Evolutionary conservation across 768 basidiomycete species (phyloP).

Genomic region (Termitomyces sp.): DNA sequence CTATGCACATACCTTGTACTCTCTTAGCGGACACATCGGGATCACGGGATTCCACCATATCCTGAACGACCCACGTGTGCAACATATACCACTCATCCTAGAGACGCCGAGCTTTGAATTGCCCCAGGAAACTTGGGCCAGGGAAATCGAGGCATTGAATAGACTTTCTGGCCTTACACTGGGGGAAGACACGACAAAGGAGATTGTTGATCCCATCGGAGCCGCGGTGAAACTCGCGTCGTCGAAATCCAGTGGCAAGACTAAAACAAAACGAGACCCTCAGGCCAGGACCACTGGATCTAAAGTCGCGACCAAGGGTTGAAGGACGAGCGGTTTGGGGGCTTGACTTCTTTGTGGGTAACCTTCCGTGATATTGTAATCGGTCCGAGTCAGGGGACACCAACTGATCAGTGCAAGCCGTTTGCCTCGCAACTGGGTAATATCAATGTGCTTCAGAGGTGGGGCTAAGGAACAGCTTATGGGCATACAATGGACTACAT

Average conservation of each 20-base stretch:
- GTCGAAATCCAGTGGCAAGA: not conserved
- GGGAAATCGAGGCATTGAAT: slow-evolving; percentile 35
- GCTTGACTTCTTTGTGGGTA: too few species aligned
- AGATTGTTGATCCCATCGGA: slow-evolving; percentile 2
- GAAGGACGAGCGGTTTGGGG: not conserved
- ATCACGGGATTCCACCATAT: slow-evolving; percentile 61
- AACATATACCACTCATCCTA: slow-evolving; percentile 72
- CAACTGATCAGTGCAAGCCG: not conserved
- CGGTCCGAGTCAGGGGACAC: not conserved
- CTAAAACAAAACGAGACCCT: not conserved
- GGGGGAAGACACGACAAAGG: slow-evolving; percentile 23
- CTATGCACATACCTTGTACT: not conserved
- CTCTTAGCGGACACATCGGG: slow-evolving; percentile 62
- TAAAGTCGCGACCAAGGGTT: not conserved
- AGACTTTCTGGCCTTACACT: slow-evolving; percentile 1
- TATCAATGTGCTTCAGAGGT: not conserved
- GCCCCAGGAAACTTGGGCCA: slow-evolving; percentile 60
- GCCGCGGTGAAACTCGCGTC: not conserved
- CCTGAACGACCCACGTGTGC: slow-evolving; percentile 63
- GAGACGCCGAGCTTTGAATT: slow-evolving; percentile 77
- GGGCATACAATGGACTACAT: not conserved
- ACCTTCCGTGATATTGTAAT: not conserved
- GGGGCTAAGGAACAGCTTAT: not conserved
- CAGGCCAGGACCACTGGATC: not conserved
- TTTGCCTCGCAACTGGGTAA: not conserved